Evolutionary conservation across 345 rosid species (phyloP).

Genomic region (Mercurialis annua): DNA sequence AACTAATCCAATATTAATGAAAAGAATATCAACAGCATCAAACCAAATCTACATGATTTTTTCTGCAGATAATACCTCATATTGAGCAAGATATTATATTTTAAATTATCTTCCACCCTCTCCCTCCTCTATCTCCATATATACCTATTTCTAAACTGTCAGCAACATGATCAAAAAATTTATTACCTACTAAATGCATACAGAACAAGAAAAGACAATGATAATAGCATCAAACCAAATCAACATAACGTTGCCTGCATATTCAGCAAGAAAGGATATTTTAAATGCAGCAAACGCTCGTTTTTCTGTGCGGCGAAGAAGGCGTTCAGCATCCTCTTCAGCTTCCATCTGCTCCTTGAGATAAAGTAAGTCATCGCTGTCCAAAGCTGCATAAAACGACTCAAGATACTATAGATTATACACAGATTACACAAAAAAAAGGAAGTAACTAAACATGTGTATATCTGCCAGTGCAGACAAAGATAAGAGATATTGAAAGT

Average conservation of each 20-base stretch:
- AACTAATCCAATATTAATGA: too few species aligned
- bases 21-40: too few species aligned
- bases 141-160: not conserved
- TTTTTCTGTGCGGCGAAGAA: constrained; percentile 91
- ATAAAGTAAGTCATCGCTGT: constrained; percentile 95
- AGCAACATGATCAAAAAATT: not conserved
- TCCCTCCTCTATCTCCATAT: too few species aligned
- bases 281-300: constrained; percentile 97
- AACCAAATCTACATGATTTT: too few species aligned
- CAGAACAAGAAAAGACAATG: not conserved
- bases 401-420: constrained; percentile 23
- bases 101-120: too few species aligned
- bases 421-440: not conserved
- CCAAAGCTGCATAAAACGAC: constrained; percentile 75
- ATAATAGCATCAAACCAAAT: not conserved
- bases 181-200: not conserved
- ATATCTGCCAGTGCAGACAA: not conserved
- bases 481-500: not conserved
- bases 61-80: too few species aligned
- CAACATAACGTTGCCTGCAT: not conserved
- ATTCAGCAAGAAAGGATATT: constrained; percentile 60
- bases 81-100: too few species aligned
- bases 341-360: constrained; percentile 99
- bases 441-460: not conserved
- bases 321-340: constrained; percentile 97